Percentiles rank a stretch among this genome's conserved stretches.
Conservation (phyloP, 2,329 filamentous ascomycete species). For the Diaporthe sp. region DNA sequence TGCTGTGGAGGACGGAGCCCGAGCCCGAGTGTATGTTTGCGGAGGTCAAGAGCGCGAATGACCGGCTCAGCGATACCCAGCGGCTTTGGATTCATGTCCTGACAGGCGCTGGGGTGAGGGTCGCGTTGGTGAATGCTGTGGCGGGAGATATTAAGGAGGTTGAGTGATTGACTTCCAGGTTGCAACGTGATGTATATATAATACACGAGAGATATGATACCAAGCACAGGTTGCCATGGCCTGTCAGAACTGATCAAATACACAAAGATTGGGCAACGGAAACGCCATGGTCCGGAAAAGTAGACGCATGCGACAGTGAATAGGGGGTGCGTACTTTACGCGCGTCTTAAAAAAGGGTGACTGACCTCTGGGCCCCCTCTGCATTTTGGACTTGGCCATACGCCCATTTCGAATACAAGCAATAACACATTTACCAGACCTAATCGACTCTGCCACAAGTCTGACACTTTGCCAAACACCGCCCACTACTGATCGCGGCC, state of each 20-base stretch:
- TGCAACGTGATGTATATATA: not conserved
- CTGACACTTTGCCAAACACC: too few species aligned
- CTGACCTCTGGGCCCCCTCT: too few species aligned
- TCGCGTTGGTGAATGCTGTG: conserved; percentile 82
- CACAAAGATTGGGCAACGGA: not conserved
- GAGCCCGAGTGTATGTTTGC: conserved; percentile 79
- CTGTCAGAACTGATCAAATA: not conserved
- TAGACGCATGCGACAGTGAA: too few species aligned
- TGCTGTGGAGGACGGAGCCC: conserved; percentile 78
- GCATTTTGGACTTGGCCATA: too few species aligned
- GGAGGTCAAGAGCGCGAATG: conserved; percentile 88
- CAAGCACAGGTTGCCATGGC: not conserved
- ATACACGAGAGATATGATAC: not conserved
- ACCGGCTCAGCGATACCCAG: conserved; percentile 95
- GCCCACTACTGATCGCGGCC: too few species aligned
- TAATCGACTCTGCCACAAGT: too few species aligned
- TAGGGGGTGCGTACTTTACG: too few species aligned
- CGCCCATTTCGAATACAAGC: too few species aligned
- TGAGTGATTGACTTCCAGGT: conserved; percentile 47
- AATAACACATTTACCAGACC: too few species aligned
- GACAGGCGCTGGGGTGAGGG: conserved; percentile 84
- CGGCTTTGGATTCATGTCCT: conserved; percentile 97
- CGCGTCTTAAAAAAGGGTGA: too few species aligned
- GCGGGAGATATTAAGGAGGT: conserved; percentile 65
- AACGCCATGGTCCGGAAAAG: too few species aligned